Conservation (phyloP, 495 filamentous ascomycete genomes). For the Aspergillus sparsus region DNA sequence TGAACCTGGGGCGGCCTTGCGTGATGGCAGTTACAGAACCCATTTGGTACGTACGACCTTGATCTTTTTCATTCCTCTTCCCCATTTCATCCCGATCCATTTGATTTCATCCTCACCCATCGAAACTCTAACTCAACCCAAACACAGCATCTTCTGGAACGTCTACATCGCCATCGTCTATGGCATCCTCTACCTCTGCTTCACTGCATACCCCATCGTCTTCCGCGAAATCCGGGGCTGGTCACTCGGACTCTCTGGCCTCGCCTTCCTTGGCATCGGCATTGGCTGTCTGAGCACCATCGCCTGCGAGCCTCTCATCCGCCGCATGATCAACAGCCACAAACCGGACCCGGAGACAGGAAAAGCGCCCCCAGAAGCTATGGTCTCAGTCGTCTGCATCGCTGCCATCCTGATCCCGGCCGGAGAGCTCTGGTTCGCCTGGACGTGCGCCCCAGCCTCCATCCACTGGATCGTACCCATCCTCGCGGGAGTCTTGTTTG, state of each 20-base stretch:
- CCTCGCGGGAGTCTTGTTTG: constrained; percentile 73
- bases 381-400: constrained; percentile 68
- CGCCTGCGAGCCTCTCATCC: constrained; percentile 64
- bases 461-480: constrained; percentile 79
- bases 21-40: constrained; percentile 79
- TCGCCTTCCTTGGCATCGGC: constrained; percentile 76
- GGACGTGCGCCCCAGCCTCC: constrained; percentile 67
- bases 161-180: constrained; percentile 65
- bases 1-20: constrained; percentile 76
- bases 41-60: constrained; percentile 58
- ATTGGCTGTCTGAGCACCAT: constrained; percentile 66
- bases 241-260: constrained; percentile 66
- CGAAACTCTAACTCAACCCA: constrained; percentile 29
- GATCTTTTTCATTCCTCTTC: background rate
- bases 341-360: constrained; percentile 66
- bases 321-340: constrained; percentile 70
- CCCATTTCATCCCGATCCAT: constrained; percentile 40
- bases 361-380: constrained; percentile 68
- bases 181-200: constrained; percentile 82
- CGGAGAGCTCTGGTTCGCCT: constrained; percentile 76
- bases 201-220: constrained; percentile 78
- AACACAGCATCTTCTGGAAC: constrained; percentile 69
- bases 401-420: constrained; percentile 65
- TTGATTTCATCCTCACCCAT: background rate
- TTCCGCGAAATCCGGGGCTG: constrained; percentile 73